phyloP scores from a whole-genome alignment of 495 filamentous ascomycete species.

The Hypoxylon cercidicola region DNA sequence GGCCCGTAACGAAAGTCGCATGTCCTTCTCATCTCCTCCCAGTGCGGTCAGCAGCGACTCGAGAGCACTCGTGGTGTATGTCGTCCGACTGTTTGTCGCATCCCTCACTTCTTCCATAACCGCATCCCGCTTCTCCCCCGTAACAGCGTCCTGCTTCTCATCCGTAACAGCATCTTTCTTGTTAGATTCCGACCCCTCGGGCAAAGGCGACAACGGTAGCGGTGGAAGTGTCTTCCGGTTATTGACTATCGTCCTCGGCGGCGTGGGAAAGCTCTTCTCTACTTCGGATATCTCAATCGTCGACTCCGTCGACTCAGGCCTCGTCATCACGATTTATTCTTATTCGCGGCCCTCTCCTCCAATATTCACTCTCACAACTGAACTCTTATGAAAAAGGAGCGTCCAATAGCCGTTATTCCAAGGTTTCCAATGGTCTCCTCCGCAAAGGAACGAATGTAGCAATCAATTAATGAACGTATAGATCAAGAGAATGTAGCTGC shows the following conservation, averaged over 20 bases:
- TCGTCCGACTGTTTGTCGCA: constrained; percentile 3
- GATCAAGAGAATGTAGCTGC: constrained; percentile 21
- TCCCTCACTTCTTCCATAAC: not conserved
- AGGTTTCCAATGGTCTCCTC: constrained; percentile 1
- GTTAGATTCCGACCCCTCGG: constrained; percentile 6
- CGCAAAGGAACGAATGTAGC: constrained; percentile 2
- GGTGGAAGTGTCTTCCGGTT: constrained; percentile 42
- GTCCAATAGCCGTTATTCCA: not conserved
- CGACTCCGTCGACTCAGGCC: constrained; percentile 31
- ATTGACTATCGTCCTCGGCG: constrained; percentile 28
- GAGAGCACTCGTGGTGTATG: constrained; percentile 19
- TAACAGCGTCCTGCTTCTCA: too few species aligned
- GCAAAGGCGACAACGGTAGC: constrained; percentile 36
- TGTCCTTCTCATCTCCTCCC: constrained; percentile 13
- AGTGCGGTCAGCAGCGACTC: constrained; percentile 21
- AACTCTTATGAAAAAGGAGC: not conserved
- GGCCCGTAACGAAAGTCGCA: constrained; percentile 18
- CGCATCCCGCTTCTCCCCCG: not conserved
- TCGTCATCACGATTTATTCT: constrained; percentile 8
- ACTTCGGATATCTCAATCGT: constrained; percentile 33
- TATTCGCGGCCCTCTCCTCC: not conserved
- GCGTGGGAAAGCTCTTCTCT: constrained; percentile 32
- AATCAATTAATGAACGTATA: constrained; percentile 8
- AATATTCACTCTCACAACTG: not conserved
- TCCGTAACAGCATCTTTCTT: too few species aligned